Evolutionary conservation across 768 basidiomycete genomes (phyloP).

Genomic region (Mycena galericulata): DNA sequence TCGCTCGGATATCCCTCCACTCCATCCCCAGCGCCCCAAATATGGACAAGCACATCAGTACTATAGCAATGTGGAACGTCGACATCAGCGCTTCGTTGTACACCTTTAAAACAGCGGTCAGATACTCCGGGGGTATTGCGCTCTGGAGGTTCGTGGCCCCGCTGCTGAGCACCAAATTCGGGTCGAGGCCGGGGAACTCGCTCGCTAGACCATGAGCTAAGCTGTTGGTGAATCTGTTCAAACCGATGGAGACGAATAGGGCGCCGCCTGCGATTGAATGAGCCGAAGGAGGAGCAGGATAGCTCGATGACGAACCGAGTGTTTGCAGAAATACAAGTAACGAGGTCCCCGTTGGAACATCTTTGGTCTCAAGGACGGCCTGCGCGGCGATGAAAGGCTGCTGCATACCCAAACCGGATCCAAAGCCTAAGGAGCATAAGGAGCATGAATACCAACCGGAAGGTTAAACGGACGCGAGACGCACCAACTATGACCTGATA

Average conservation of each 20-base stretch:
- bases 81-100: conserved; percentile 27
- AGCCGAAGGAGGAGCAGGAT: neutral
- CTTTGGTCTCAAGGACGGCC: conserved; percentile 23
- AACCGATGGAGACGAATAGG: conserved; percentile 35
- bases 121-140: neutral
- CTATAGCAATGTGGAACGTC: conserved; percentile 21
- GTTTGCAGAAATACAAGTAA: conserved; percentile 37
- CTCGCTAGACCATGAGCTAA: conserved; percentile 11
- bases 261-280: conserved; percentile 28
- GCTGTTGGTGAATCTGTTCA: conserved; percentile 31
- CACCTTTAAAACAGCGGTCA: conserved; percentile 16
- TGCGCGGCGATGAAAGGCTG: conserved; percentile 38
- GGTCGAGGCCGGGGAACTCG: conserved; percentile 20
- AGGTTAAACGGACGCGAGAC: neutral
- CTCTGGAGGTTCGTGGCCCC: conserved; percentile 21
- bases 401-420: conserved; percentile 42
- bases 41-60: conserved; percentile 7
- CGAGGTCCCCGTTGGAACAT: conserved; percentile 32
- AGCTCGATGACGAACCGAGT: conserved; percentile 4
- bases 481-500: conserved; percentile 35
- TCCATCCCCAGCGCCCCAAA: conserved; percentile 22
- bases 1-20: conserved; percentile 24
- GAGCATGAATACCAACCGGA: neutral
- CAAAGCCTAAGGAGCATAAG: conserved; percentile 37
- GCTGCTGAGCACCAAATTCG: conserved; percentile 9